phyloP scores from a whole-genome alignment of 2,329 filamentous ascomycete genomes.

The Ophiostoma ulmi region DNA sequence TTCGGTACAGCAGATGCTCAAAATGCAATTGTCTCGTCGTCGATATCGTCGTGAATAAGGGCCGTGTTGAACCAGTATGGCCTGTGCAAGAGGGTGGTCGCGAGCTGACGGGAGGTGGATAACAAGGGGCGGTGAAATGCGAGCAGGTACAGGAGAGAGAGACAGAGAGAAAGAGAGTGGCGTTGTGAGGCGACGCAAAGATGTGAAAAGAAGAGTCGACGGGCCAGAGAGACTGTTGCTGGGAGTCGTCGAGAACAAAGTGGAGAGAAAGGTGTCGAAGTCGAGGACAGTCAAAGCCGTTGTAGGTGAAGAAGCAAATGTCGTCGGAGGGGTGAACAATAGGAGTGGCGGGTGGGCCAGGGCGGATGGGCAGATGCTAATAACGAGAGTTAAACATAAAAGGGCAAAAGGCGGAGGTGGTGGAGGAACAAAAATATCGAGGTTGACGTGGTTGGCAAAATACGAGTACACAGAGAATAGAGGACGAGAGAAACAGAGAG shows the following conservation, averaged over 20 bases:
- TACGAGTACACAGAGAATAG: background rate
- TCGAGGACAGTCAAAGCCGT: background rate
- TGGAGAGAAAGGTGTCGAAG: background rate
- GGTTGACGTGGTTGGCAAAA: background rate
- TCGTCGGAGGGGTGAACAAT: conserved; percentile 15
- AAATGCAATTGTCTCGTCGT: background rate
- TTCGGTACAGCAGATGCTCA: background rate
- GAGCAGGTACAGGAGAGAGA: background rate
- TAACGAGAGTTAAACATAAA: conserved; percentile 1
- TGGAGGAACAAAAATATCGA: background rate
- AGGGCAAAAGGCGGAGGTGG: conserved; percentile 1
- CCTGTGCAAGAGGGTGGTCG: background rate
- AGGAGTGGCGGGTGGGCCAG: conserved; percentile 13
- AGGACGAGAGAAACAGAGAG: background rate
- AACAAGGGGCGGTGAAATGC: conserved; percentile 10
- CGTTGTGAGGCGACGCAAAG: background rate
- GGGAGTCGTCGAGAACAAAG: background rate
- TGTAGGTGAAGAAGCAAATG: background rate
- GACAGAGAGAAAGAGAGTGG: background rate
- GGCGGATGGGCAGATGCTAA: background rate
- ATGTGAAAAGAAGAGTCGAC: background rate
- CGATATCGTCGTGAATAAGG: background rate
- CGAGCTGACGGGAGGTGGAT: background rate
- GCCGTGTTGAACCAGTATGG: background rate
- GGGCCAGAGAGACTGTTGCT: background rate